phyloP scores from a whole-genome alignment of 2,329 filamentous ascomycete species.

The Zalaria obscura region DNA sequence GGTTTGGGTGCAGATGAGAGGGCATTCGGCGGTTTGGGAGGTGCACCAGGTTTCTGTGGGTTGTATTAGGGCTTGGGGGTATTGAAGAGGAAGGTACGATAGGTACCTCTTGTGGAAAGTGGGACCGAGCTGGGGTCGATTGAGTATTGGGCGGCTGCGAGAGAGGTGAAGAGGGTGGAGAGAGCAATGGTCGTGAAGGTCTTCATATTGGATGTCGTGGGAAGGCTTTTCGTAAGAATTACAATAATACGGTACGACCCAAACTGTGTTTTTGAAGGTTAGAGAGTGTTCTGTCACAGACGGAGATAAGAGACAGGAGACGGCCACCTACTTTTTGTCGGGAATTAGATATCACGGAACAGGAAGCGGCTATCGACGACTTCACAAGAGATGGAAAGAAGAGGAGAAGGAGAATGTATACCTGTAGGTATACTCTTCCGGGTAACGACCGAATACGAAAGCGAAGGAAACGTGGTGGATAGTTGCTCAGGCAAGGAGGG shows the following conservation, averaged over 20 bases:
- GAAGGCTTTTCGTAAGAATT: not conserved
- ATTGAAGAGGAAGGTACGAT: no score
- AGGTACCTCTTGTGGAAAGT: conserved; percentile 35
- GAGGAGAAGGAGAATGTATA: no score
- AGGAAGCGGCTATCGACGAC: no score
- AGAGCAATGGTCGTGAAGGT: conserved; percentile 34
- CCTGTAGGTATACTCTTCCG: no score
- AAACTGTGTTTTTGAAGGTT: not conserved
- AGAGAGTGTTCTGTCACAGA: conserved; percentile 1
- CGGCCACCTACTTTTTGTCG: not conserved
- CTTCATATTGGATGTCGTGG: conserved; percentile 24
- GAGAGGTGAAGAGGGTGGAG: conserved; percentile 34
- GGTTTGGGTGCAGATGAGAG: conserved; percentile 56
- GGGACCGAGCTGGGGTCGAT: conserved; percentile 51
- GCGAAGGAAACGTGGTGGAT: no score
- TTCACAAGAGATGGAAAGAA: no score
- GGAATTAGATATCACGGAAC: not conserved
- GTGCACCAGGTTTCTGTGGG: conserved; percentile 48
- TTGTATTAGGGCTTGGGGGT: conserved; percentile 10
- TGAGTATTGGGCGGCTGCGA: conserved; percentile 40
- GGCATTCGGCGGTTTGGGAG: conserved; percentile 49
- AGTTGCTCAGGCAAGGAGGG: no score
- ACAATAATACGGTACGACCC: not conserved
- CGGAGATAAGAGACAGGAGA: conserved; percentile 2
- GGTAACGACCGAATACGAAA: no score